Evolutionary conservation across 2,329 filamentous ascomycete species (phyloP).

Genomic region (Ascochyta rabiei): DNA sequence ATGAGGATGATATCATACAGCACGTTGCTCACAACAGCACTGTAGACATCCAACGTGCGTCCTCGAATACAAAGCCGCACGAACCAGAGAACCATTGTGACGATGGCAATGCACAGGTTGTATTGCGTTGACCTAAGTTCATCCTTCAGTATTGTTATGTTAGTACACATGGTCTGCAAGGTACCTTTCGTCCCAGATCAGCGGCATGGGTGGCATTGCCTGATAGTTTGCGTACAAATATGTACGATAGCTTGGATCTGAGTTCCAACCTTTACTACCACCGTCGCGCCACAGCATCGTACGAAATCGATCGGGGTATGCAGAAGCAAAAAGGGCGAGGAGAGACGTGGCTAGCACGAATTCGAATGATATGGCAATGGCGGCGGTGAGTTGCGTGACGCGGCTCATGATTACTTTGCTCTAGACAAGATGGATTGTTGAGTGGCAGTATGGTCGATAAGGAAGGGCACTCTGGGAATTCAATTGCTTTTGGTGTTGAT

Average conservation of each 20-base stretch:
- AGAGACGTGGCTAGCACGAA: conserved; percentile 13
- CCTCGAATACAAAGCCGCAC: conserved; percentile 19
- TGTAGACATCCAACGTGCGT: conserved; percentile 14
- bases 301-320: conserved; percentile 17
- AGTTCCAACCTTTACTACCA: conserved; percentile 26
- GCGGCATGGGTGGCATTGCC: conserved; percentile 22
- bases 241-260: conserved; percentile 22
- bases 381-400: not conserved
- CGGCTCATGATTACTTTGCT: not conserved
- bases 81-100: conserved; percentile 21
- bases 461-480: not conserved
- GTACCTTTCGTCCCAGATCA: conserved; percentile 28
- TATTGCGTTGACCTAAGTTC: conserved; percentile 12
- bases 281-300: conserved; percentile 19
- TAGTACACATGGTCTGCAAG: no score
- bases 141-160: not conserved
- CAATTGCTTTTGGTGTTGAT: not conserved
- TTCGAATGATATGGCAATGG: conserved; percentile 12
- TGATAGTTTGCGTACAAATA: conserved; percentile 28
- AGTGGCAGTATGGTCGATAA: no score
- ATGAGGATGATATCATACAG: conserved; percentile 25
- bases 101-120: conserved; percentile 15
- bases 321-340: conserved; percentile 13
- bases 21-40: conserved; percentile 15
- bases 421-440: not conserved